Evolutionary conservation across 257 asterid species (phyloP).

Genomic region (Solanum pinnatisectum): DNA sequence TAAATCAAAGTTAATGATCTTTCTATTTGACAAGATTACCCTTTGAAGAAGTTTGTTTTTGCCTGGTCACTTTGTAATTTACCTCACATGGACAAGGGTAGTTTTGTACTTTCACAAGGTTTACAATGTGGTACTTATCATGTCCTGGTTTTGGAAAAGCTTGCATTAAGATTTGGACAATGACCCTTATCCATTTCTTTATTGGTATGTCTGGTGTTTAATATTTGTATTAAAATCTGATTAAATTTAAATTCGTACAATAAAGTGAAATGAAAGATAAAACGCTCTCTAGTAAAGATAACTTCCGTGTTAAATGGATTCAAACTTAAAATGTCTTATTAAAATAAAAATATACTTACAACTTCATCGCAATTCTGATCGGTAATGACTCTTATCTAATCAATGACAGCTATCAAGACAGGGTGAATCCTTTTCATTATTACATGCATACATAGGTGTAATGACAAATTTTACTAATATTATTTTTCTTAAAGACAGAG

Average conservation of each 20-base stretch:
- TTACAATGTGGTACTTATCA: conserved; percentile 22
- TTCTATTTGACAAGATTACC: conserved; percentile 15
- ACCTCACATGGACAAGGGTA: conserved; percentile 16
- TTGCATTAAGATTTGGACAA: conserved; percentile 25
- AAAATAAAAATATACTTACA: background rate
- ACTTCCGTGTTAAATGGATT: background rate
- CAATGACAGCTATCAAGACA: background rate
- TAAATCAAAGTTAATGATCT: conserved; percentile 12
- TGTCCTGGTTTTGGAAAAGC: conserved; percentile 18
- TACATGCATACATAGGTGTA: background rate
- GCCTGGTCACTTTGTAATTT: background rate
- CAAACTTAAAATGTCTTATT: accelerated
- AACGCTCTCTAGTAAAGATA: background rate
- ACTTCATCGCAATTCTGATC: background rate
- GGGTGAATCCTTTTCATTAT: background rate
- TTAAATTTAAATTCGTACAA: background rate
- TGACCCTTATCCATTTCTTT: conserved; percentile 27
- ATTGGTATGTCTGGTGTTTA: background rate
- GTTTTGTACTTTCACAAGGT: conserved; percentile 13
- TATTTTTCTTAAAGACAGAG: background rate
- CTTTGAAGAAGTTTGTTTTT: background rate
- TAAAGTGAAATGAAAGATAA: accelerated
- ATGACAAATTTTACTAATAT: background rate
- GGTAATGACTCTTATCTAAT: background rate
- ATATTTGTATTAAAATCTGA: accelerated